Evolutionary conservation across 306 rosid species (phyloP).

Genomic region (Fragaria nilgerrensis): DNA sequence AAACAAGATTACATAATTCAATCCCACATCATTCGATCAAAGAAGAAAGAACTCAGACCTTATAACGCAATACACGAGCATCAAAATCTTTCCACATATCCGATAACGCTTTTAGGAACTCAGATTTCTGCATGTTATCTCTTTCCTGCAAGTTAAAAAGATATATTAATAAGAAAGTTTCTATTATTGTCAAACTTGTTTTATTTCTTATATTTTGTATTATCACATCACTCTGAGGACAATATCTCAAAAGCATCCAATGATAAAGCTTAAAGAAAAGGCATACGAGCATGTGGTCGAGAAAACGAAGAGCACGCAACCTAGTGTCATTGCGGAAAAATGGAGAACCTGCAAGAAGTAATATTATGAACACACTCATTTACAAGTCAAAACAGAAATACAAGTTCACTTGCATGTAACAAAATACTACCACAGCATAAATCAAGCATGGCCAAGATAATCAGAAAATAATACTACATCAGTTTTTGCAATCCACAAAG

Average conservation of each 20-base stretch:
- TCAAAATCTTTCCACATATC: conserved; percentile 99
- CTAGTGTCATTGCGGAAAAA: conserved; percentile 91
- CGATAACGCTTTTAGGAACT: conserved; percentile 88
- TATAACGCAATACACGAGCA: conserved; percentile 90
- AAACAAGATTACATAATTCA: conserved; percentile 13
- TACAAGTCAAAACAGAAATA: neutral
- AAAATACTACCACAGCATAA: neutral
- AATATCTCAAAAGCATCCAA: conserved; percentile 19
- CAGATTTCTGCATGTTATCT: conserved; percentile 99
- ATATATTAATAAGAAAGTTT: conserved; percentile 9
- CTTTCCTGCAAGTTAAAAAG: conserved; percentile 69
- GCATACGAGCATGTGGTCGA: conserved; percentile 98
- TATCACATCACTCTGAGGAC: conserved; percentile 15
- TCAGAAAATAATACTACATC: neutral
- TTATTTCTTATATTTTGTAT: neutral
- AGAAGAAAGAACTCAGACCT: conserved; percentile 53
- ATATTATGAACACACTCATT: conserved; percentile 2
- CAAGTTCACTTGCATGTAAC: neutral
- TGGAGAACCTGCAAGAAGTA: conserved; percentile 70
- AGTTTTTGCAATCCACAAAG: neutral
- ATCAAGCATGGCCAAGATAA: neutral
- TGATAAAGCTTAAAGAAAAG: conserved; percentile 35
- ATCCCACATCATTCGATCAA: conserved; percentile 13
- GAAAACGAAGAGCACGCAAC: conserved; percentile 98
- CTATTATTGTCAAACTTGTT: conserved; percentile 3